Conservation (phyloP, 129 eudicot genomes). For the Daucus carota region DNA sequence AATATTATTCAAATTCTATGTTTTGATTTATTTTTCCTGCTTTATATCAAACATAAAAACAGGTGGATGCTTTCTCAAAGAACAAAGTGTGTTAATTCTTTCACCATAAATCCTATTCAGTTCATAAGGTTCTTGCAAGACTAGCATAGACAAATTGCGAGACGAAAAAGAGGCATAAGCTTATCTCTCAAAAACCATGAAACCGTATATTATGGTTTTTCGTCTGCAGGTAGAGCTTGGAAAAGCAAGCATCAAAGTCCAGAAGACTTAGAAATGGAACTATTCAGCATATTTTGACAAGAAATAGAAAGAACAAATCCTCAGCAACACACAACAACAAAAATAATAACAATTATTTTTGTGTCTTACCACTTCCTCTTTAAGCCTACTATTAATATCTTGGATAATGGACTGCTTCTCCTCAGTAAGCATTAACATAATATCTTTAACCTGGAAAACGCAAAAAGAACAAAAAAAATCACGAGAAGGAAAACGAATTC, state of each 20-base stretch:
- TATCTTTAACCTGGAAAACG: constrained; percentile 1
- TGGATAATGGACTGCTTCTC: constrained; percentile 13
- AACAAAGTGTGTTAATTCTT: neutral
- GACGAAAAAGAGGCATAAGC: neutral
- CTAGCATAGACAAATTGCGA: neutral
- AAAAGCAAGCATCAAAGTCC: too few species aligned
- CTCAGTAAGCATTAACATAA: constrained; percentile 8
- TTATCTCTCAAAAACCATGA: neutral
- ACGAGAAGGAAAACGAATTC: neutral
- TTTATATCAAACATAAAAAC: neutral
- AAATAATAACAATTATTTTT: neutral
- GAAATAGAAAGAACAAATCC: neutral
- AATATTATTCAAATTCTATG: neutral
- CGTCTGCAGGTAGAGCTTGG: too few species aligned
- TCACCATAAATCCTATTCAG: neutral
- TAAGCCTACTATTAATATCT: constrained; percentile 12
- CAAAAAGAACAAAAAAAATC: neutral
- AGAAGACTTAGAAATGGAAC: too few species aligned
- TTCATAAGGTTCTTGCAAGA: neutral
- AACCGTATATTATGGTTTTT: too few species aligned
- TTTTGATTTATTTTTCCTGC: neutral
- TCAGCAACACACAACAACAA: neutral
- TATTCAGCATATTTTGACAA: too few species aligned
- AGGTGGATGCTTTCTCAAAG: neutral
- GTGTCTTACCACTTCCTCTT: constrained; percentile 16